Conservation (phyloP, 2,329 filamentous ascomycete species). For the Cladophialophora yegresii region DNA sequence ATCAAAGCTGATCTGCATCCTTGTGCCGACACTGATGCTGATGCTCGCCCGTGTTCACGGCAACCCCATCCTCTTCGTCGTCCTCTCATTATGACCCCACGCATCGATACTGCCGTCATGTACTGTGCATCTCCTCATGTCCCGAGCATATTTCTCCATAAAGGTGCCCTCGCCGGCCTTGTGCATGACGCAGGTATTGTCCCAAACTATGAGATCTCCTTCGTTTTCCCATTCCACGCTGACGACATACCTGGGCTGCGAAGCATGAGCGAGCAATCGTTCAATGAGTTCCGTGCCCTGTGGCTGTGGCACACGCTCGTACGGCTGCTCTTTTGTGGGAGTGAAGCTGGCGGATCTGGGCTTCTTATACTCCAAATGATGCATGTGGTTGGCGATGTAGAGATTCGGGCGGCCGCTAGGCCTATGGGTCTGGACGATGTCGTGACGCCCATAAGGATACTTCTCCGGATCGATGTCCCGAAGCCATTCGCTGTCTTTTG, state of each 20-base stretch:
- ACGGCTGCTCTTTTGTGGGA: constrained; percentile 23
- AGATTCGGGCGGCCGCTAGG: constrained; percentile 52
- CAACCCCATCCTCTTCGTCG: constrained; percentile 39
- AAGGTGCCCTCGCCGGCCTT: constrained; percentile 54
- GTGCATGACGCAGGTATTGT: constrained; percentile 61
- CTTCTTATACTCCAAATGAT: constrained; percentile 49
- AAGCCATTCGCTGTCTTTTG: constrained; percentile 51
- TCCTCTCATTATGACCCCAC: constrained; percentile 49
- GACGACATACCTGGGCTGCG: constrained; percentile 51
- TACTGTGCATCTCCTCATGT: constrained; percentile 60
- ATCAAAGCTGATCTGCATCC: background rate
- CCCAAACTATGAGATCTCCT: constrained; percentile 60
- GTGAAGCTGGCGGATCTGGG: constrained; percentile 19
- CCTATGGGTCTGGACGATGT: constrained; percentile 55
- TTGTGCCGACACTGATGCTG: background rate
- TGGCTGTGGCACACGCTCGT: constrained; percentile 34
- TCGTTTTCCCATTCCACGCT: constrained; percentile 53
- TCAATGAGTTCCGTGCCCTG: constrained; percentile 44
- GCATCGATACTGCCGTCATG: constrained; percentile 50
- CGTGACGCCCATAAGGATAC: constrained; percentile 50
- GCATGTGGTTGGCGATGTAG: constrained; percentile 57
- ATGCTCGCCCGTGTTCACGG: constrained; percentile 25
- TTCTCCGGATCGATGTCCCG: constrained; percentile 47
- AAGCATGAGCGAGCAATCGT: constrained; percentile 48
- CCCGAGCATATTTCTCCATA: constrained; percentile 52